phyloP scores from a whole-genome alignment of 1,284 basidiomycete genomes.

The Wallemia ichthyophaga region DNA sequence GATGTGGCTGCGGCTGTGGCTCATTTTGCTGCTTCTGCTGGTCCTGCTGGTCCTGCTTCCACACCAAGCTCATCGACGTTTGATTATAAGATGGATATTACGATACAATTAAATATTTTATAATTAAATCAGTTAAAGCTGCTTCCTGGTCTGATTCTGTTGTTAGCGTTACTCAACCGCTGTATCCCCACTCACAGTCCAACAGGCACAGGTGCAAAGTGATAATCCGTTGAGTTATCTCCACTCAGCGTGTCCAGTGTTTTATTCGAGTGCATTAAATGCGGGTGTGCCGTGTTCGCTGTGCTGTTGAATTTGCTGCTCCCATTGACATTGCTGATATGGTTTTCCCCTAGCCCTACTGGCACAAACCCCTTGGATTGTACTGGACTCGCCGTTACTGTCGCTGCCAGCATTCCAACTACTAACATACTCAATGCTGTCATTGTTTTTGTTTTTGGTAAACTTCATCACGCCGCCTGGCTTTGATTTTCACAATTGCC shows the following conservation, averaged over 20 bases:
- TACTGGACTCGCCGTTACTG: neutral
- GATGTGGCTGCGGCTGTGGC: too few relatives aligned
- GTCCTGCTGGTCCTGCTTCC: neutral
- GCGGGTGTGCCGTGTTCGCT: too few relatives aligned
- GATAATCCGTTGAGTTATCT: neutral
- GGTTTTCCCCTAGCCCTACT: neutral
- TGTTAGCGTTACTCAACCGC: neutral
- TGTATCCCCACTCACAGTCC: neutral
- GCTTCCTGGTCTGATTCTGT: neutral
- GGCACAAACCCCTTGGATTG: neutral
- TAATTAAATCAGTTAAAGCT: neutral
- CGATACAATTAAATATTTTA: neutral
- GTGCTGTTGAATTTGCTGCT: neutral
- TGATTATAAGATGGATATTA: neutral
- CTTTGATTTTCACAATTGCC: too few relatives aligned
- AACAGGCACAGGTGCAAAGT: neutral
- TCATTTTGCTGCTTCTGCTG: too few relatives aligned
- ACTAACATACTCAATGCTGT: neutral
- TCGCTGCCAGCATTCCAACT: neutral
- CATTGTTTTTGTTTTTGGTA: too few relatives aligned
- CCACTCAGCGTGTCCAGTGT: too few relatives aligned
- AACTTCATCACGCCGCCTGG: too few relatives aligned
- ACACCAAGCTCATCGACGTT: neutral
- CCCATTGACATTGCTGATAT: neutral
- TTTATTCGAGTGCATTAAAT: too few relatives aligned